A percentile compares a stretch with the other conserved stretches of the same genome.
Evolutionary conservation across 192 early-diverging fungal species (phyloP).

Genomic region (Coemansia sp.): DNA sequence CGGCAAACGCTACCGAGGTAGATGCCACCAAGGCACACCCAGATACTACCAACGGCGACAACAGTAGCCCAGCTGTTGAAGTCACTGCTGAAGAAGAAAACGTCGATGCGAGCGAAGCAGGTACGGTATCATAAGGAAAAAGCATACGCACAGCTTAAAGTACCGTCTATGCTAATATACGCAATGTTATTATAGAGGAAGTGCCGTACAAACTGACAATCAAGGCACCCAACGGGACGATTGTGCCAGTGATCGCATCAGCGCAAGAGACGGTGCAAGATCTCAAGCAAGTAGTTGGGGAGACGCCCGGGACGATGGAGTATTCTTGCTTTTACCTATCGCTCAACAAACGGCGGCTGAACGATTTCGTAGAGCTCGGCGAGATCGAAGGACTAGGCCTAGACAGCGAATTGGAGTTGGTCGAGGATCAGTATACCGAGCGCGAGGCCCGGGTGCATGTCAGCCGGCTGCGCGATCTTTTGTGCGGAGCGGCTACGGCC

Average conservation of each 20-base stretch:
- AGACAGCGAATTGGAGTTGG: constrained; percentile 65
- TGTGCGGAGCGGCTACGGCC: constrained; percentile 66
- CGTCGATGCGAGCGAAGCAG: background rate
- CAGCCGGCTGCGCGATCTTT: constrained; percentile 81
- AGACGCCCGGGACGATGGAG: constrained; percentile 80
- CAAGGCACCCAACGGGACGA: constrained; percentile 48
- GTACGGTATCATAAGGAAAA: background rate
- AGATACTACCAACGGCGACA: background rate
- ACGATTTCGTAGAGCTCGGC: constrained; percentile 74
- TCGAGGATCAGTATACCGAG: constrained; percentile 87
- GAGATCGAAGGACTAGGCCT: constrained; percentile 67
- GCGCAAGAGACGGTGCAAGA: constrained; percentile 81
- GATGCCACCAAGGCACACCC: constrained; percentile 14
- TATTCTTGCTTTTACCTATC: constrained; percentile 91
- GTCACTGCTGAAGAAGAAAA: background rate
- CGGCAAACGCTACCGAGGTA: constrained; percentile 15
- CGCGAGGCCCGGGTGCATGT: constrained; percentile 91
- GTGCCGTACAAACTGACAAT: constrained; percentile 41
- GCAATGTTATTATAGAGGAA: constrained; percentile 23
- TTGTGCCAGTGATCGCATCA: constrained; percentile 55
- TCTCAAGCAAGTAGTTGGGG: constrained; percentile 83
- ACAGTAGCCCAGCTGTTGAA: background rate
- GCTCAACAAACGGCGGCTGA: constrained; percentile 70
- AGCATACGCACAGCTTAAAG: background rate
- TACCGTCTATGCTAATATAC: background rate